These are phyloP conservation scores for Novymonas esmeraldas DNA, from an alignment of 208 protist species.

Conservation along the genomic window DNA sequence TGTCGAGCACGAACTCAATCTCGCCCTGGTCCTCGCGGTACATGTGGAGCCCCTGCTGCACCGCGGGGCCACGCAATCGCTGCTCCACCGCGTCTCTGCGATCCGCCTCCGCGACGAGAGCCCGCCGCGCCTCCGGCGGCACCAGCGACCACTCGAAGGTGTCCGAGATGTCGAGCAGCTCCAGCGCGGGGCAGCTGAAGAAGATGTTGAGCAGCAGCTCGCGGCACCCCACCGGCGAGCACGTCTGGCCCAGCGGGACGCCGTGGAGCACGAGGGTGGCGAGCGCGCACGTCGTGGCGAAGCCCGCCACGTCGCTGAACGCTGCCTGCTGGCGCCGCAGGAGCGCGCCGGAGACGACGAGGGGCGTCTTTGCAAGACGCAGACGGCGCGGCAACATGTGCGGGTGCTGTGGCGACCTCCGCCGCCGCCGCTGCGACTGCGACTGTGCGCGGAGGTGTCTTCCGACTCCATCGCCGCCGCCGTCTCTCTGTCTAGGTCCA, in stretches of 20 bases:
- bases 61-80: constrained; percentile 6
- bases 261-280: constrained; percentile 42
- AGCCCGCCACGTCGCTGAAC: constrained; percentile 31
- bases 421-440: background rate
- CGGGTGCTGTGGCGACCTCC: background rate
- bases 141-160: constrained; percentile 57
- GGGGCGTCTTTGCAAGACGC: constrained; percentile 21
- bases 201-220: constrained; percentile 80
- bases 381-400: constrained; percentile 13
- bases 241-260: constrained; percentile 63
- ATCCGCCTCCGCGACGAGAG: constrained; percentile 32
- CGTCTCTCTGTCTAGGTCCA: constrained; percentile 1
- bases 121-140: constrained; percentile 22
- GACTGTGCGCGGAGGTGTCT: background rate
- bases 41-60: constrained; percentile 21
- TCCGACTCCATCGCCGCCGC: background rate
- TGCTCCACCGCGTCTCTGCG: constrained; percentile 14
- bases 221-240: constrained; percentile 60
- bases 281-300: constrained; percentile 41
- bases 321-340: constrained; percentile 22
- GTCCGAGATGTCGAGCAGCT: constrained; percentile 54
- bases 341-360: constrained; percentile 36
- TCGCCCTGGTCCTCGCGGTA: constrained; percentile 27
- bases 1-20: constrained; percentile 49
- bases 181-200: constrained; percentile 63